A percentile compares a stretch with the other conserved stretches of the same genome.
Conservation (phyloP, 1,284 basidiomycete genomes). For the Ganoderma lucidum region DNA sequence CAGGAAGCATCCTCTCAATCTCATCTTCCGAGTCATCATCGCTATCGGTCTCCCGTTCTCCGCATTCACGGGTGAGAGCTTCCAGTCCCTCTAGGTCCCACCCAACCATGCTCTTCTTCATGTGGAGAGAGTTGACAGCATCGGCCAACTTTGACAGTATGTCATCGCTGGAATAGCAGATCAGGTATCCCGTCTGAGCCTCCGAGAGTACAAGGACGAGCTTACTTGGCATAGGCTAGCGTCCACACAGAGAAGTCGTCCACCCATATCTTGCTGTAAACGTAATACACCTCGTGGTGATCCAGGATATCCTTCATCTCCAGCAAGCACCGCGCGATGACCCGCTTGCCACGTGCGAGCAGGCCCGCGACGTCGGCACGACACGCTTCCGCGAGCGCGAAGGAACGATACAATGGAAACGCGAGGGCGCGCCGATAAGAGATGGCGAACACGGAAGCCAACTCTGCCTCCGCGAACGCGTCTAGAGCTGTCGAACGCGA, state of each 20-base stretch:
- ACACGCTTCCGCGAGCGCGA: constrained; percentile 72
- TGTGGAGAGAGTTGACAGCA: constrained; percentile 47
- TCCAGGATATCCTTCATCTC: constrained; percentile 76
- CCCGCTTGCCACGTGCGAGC: constrained; percentile 65
- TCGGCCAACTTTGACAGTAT: constrained; percentile 54
- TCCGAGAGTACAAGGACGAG: constrained; percentile 17
- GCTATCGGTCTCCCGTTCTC: constrained; percentile 41
- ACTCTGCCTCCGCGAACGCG: constrained; percentile 53
- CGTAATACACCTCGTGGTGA: constrained; percentile 82
- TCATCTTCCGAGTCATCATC: constrained; percentile 48
- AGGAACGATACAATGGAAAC: constrained; percentile 82
- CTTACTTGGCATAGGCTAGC: constrained; percentile 67
- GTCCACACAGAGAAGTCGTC: constrained; percentile 83
- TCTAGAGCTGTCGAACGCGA: constrained; percentile 27
- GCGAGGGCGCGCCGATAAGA: constrained; percentile 77
- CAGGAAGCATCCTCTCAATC: constrained; percentile 45
- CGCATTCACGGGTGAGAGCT: constrained; percentile 51
- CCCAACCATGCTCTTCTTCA: constrained; percentile 65
- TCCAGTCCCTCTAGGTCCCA: constrained; percentile 79
- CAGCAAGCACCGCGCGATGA: constrained; percentile 67
- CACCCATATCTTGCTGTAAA: constrained; percentile 84
- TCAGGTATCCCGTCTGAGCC: constrained; percentile 11
- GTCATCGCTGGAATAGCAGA: constrained; percentile 57
- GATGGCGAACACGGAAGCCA: constrained; percentile 57
- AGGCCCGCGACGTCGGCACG: constrained; percentile 66